Base-by-base conservation (phyloP, 2,329 filamentous ascomycete species). In the Claviceps lovelessii region DNA sequence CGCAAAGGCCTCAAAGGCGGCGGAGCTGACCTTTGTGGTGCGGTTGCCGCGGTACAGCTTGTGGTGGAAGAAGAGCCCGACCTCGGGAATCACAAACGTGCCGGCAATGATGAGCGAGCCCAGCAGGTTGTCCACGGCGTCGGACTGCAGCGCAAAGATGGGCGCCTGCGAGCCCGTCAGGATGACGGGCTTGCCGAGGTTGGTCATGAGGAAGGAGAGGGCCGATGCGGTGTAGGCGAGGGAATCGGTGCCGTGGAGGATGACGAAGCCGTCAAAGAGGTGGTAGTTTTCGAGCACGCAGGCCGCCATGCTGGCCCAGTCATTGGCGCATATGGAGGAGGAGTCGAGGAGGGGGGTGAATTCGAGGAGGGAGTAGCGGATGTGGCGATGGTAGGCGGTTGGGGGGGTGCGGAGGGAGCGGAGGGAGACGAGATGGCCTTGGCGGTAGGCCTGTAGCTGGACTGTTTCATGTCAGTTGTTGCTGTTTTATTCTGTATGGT, bases 21-120 rank as follows among this genome's bases (percentile, higher is more conserved):
- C 88, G 6, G 90, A 87, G 15, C 88, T 90, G 37, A 94, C 82
- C 69, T 96, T 96, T 58, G 88, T 93, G 10, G 87, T 84, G 57
- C 90, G 77, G 70, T 95, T 95, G 17, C 90, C 90, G 31, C 90
- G 83, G 72, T 90, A 94, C 23, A 96, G 79, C 61, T 84, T 88
- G 72, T 94, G 87, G 70, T 93, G 88, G 76, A 96, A 96, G 74
- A 94, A 95, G 41, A 96, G 77, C 66, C 88, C 90, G 53, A 96
- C 90, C 68, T 95, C 90, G 0, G 90, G 90, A 56, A 96, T 88
- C 72, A 89, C 86, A 65, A 95, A 95, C 57, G 93, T 93, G 39
- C 89, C 89, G 3, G 90, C 90, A 55, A 95, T 85, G 64, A 95
- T 89, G 64, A 95, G 77, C 1, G 88, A 90, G 23, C 88, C 88